phyloP scores from a whole-genome alignment of 345 rosid genomes.

The Dipteronia dyeriana region DNA sequence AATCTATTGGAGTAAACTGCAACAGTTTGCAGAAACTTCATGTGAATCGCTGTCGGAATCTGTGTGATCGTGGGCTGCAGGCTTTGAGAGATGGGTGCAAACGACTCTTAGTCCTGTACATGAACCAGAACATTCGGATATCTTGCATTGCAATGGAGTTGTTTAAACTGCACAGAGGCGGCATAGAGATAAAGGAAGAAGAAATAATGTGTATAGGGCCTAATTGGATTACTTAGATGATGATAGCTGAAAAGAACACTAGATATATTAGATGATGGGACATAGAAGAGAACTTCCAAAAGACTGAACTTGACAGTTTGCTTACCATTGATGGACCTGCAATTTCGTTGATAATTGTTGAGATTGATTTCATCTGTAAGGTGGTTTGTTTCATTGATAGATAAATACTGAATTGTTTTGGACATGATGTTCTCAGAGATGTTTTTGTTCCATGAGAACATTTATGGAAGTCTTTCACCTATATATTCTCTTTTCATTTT shows the following conservation, averaged over 20 bases:
- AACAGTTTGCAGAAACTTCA: slow-evolving; percentile 58
- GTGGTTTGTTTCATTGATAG: not conserved
- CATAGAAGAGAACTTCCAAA: not conserved
- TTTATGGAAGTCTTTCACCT: not conserved
- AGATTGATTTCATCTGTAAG: not conserved
- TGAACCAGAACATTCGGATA: slow-evolving; percentile 32
- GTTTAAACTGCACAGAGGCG: slow-evolving; percentile 52
- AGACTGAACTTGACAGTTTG: not conserved
- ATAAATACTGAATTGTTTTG: not conserved
- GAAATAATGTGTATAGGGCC: slow-evolving; percentile 59
- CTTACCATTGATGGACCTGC: not conserved
- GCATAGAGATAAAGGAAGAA: slow-evolving; percentile 43
- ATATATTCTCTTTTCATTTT: not conserved
- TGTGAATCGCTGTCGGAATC: slow-evolving; percentile 66
- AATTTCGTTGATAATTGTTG: not conserved
- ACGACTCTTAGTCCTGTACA: slow-evolving; percentile 51
- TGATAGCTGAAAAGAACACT: not conserved
- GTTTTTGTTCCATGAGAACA: not conserved
- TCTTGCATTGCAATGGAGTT: slow-evolving; percentile 43
- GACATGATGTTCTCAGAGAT: not conserved
- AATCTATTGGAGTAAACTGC: slow-evolving; percentile 55
- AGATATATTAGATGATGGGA: slow-evolving; percentile 3
- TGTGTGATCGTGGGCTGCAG: slow-evolving; percentile 59
- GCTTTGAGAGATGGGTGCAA: slow-evolving; percentile 66
- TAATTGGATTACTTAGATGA: slow-evolving; percentile 39